These are phyloP conservation scores for Blastobotrys capitulatus DNA, from an alignment of 1,139 yeast species.

Conservation along the genomic window DNA sequence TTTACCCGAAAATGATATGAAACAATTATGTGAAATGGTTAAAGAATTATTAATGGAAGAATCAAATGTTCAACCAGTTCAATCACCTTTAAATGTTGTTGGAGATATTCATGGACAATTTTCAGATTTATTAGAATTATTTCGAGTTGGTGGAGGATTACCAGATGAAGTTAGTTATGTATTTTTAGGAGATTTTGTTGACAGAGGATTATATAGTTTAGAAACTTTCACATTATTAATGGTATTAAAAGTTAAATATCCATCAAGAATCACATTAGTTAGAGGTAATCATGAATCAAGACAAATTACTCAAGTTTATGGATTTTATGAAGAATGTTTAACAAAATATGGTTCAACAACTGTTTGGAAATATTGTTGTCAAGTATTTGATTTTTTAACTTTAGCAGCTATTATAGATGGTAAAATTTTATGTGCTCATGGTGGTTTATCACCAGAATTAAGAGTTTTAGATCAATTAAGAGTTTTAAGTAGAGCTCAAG, in stretches of 20 bases:
- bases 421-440: slow-evolving; percentile 88
- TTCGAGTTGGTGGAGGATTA: slow-evolving; percentile 89
- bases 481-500: slow-evolving; percentile 94
- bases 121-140: slow-evolving; percentile 86
- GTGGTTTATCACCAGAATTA: slow-evolving; percentile 96
- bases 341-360: slow-evolving; percentile 94
- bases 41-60: slow-evolving; percentile 89
- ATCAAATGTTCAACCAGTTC: slow-evolving; percentile 93
- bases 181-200: slow-evolving; percentile 93
- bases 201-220: slow-evolving; percentile 88
- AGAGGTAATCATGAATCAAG: slow-evolving; percentile 94
- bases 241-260: slow-evolving; percentile 80
- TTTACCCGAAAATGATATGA: slow-evolving; percentile 89
- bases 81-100: slow-evolving; percentile 96
- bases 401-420: slow-evolving; percentile 95
- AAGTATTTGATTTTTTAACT: slow-evolving; percentile 88
- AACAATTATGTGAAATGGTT: slow-evolving; percentile 89
- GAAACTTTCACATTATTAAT: slow-evolving; percentile 89
- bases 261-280: slow-evolving; percentile 79
- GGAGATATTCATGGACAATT: slow-evolving; percentile 99
- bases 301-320: slow-evolving; percentile 94
- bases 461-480: slow-evolving; percentile 95
- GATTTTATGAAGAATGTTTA: slow-evolving; percentile 86
- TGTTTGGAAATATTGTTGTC: slow-evolving; percentile 97
- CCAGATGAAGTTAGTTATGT: slow-evolving; percentile 75